A percentile compares a stretch with the other conserved stretches of the same genome.
Conservation (phyloP, 495 filamentous ascomycete species). For the Penicillium subrubescens region DNA sequence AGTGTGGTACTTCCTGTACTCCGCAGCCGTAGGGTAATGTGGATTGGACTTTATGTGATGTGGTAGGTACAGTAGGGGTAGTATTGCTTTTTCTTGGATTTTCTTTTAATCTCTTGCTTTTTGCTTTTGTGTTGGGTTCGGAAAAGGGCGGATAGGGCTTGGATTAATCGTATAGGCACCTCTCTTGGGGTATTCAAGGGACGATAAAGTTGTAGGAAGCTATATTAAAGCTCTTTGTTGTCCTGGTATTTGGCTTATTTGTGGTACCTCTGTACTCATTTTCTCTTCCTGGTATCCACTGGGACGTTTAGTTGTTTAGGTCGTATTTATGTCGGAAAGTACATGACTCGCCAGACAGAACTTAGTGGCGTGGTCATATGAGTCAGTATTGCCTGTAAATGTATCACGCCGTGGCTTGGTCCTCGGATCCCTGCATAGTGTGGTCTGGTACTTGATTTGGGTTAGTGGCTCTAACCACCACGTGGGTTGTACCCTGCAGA, state of each 20-base stretch:
- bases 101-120: neutral
- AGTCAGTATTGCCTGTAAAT: neutral
- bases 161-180: neutral
- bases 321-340: neutral
- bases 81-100: neutral
- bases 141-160: neutral
- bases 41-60: neutral
- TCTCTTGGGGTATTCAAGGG: neutral
- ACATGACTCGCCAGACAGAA: neutral
- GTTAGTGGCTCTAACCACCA: constrained; percentile 1
- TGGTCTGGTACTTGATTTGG: neutral
- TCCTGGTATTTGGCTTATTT: neutral
- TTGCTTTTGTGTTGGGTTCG: neutral
- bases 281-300: neutral
- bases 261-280: neutral
- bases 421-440: constrained; percentile 1
- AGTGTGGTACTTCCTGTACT: neutral
- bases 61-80: neutral
- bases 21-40: no score
- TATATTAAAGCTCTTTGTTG: neutral
- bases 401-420: neutral
- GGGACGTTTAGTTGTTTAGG: neutral
- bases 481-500: constrained; percentile 7
- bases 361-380: neutral
- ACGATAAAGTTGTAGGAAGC: neutral